A percentile compares a stretch with the other conserved stretches of the same genome.
These are phyloP conservation scores for Nidula niveotomentosa DNA, from an alignment of 1,284 basidiomycete genomes.

Conservation along the genomic window DNA sequence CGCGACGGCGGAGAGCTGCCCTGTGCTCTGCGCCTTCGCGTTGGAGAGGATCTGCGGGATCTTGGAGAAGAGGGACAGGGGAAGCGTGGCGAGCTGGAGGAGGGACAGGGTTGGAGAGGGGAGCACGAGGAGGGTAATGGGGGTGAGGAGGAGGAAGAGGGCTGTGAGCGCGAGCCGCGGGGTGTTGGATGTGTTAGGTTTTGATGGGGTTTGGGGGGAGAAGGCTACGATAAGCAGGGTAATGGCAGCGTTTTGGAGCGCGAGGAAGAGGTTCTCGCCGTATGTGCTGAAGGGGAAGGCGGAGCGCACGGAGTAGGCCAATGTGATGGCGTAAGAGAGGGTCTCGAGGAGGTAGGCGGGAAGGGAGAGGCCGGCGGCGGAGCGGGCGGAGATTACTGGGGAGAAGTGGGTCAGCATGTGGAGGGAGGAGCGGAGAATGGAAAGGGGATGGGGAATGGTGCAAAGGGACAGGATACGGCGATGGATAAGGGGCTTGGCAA, in stretches of 20 bases:
- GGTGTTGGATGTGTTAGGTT: conserved; percentile 20
- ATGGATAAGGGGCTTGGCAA: too few species aligned
- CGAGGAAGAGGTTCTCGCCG: conserved; percentile 90
- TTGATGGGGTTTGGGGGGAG: conserved; percentile 26
- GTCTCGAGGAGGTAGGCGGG: conserved; percentile 85
- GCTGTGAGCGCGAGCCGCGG: conserved; percentile 37
- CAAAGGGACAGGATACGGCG: too few species aligned
- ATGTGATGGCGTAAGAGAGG: conserved; percentile 81
- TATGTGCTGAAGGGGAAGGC: conserved; percentile 94
- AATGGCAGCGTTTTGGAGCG: conserved; percentile 81
- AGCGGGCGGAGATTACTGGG: conserved; percentile 59
- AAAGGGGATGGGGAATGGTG: neutral
- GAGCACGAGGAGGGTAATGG: conserved; percentile 47
- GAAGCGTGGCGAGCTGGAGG: conserved; percentile 79
- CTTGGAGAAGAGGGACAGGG: conserved; percentile 84
- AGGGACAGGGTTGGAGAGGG: conserved; percentile 56
- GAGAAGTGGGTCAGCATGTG: neutral
- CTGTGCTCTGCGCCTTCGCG: conserved; percentile 71
- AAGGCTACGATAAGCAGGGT: conserved; percentile 80
- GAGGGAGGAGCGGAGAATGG: neutral
- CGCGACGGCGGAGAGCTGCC: conserved; percentile 89
- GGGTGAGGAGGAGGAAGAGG: conserved; percentile 35
- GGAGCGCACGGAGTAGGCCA: conserved; percentile 84
- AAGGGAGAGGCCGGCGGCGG: conserved; percentile 83
- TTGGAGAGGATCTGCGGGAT: conserved; percentile 87